A percentile compares a stretch with the other conserved stretches of the same genome.
Conservation (phyloP, 2,329 filamentous ascomycete species). For the Daldinia sp. region DNA sequence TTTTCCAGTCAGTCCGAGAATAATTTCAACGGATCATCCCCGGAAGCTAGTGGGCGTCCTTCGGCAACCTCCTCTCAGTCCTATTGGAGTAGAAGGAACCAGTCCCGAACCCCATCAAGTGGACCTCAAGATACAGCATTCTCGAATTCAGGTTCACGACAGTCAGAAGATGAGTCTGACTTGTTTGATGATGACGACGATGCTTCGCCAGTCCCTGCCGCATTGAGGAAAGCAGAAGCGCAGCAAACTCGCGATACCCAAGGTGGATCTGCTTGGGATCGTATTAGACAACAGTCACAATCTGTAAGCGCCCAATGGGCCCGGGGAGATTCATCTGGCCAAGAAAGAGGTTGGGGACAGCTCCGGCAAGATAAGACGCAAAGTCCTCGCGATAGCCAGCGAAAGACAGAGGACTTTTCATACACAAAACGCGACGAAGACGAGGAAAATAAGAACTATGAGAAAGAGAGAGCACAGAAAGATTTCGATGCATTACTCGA, state of each 20-base stretch:
- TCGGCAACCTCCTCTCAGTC: slow-evolving; percentile 8
- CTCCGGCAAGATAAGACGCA: slow-evolving; percentile 41
- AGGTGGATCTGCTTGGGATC: slow-evolving; percentile 55
- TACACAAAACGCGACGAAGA: slow-evolving; percentile 52
- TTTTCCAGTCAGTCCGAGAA: slow-evolving; percentile 7
- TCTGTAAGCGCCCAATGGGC: slow-evolving; percentile 32
- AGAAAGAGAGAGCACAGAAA: slow-evolving; percentile 57
- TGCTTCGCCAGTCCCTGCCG: slow-evolving; percentile 54
- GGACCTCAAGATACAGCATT: not conserved
- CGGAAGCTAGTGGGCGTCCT: not conserved
- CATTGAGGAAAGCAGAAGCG: slow-evolving; percentile 38
- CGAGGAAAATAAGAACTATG: slow-evolving; percentile 47
- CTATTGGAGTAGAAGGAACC: slow-evolving; percentile 19
- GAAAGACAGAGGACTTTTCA: slow-evolving; percentile 45
- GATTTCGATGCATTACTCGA: slow-evolving; percentile 61
- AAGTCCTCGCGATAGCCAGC: slow-evolving; percentile 28
- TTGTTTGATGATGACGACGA: slow-evolving; percentile 50
- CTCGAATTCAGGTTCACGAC: slow-evolving; percentile 9
- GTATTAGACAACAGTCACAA: slow-evolving; percentile 51
- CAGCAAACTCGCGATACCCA: slow-evolving; percentile 30
- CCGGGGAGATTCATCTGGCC: slow-evolving; percentile 43
- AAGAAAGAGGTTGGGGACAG: slow-evolving; percentile 42
- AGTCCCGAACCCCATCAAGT: slow-evolving; percentile 5
- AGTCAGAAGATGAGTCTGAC: slow-evolving; percentile 31
- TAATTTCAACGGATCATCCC: slow-evolving; percentile 1